These are phyloP conservation scores for Pseudopyricularia javanii DNA, from an alignment of 2,329 filamentous ascomycete species.

Conservation along the genomic window DNA sequence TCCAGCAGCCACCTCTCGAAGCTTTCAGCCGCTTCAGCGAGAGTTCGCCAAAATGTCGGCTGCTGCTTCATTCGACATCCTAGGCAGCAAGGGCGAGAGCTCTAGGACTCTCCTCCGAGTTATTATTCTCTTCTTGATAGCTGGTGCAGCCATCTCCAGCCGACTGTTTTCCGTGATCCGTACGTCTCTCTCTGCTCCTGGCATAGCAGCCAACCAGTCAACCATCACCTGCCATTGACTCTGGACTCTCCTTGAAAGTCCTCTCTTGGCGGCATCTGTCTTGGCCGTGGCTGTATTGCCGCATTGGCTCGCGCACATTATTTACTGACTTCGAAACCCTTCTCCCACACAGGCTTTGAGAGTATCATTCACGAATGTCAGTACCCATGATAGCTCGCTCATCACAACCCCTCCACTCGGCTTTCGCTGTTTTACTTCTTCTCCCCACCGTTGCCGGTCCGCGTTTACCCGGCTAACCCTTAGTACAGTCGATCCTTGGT, in stretches of 20 bases:
- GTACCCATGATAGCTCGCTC: conserved; percentile 26
- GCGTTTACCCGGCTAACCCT: conserved; percentile 12
- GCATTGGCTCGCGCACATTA: background rate
- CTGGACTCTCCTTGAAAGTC: background rate
- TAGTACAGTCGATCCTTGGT: conserved; percentile 87
- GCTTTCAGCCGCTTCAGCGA: background rate
- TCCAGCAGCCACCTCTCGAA: background rate
- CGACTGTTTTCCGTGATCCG: conserved; percentile 97
- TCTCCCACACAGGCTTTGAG: conserved; percentile 60
- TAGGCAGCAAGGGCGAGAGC: conserved; percentile 67
- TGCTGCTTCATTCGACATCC: conserved; percentile 30
- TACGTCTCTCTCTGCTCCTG: conserved; percentile 44
- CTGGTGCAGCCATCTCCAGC: conserved; percentile 80
- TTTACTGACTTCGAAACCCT: background rate
- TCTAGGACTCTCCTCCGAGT: conserved; percentile 77
- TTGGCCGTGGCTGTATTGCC: background rate
- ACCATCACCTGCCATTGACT: background rate
- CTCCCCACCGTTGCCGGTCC: conserved; percentile 12
- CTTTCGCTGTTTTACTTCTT: background rate
- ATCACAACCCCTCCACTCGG: conserved; percentile 5
- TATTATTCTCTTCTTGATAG: conserved; percentile 83
- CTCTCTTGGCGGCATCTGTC: background rate
- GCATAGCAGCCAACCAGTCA: too few species aligned
- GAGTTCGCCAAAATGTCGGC: conserved; percentile 27
- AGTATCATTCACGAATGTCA: conserved; percentile 99